Evolutionary conservation across 768 basidiomycete genomes (phyloP).

Genomic region (Xerocomellus amylosporus): DNA sequence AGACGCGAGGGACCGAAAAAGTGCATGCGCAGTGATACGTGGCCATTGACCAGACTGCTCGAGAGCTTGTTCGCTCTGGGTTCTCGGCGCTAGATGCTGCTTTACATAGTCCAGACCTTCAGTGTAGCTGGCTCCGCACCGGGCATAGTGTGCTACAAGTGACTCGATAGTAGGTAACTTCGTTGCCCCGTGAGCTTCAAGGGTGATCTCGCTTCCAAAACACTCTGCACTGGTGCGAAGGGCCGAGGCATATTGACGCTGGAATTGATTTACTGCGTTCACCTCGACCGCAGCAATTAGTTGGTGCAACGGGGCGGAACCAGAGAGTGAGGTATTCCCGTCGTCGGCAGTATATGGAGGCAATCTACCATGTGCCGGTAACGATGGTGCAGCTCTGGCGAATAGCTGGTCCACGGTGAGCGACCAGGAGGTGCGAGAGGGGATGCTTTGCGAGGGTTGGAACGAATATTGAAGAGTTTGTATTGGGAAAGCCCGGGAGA

Average conservation of each 20-base stretch:
- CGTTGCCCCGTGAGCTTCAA: background rate
- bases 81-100: conserved; percentile 14
- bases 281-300: conserved; percentile 3
- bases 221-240: conserved; percentile 9
- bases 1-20: conserved; percentile 35
- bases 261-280: conserved; percentile 10
- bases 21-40: conserved; percentile 27
- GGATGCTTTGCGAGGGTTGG: background rate
- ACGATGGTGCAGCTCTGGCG: background rate
- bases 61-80: conserved; percentile 17
- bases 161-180: background rate
- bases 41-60: too few relatives aligned
- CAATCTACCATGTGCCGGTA: background rate
- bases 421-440: background rate
- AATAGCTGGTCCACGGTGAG: conserved; percentile 3
- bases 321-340: background rate
- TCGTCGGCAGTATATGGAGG: background rate
- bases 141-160: conserved; percentile 9
- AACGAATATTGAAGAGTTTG: conserved; percentile 6
- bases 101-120: background rate
- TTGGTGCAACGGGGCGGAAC: background rate
- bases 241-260: conserved; percentile 7
- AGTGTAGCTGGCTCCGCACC: conserved; percentile 3
- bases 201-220: conserved; percentile 4
- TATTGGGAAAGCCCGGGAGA: background rate